These are phyloP conservation scores for Myxozyma vanderwaltii DNA, from an alignment of 805 yeast genomes.

Conservation along the genomic window DNA sequence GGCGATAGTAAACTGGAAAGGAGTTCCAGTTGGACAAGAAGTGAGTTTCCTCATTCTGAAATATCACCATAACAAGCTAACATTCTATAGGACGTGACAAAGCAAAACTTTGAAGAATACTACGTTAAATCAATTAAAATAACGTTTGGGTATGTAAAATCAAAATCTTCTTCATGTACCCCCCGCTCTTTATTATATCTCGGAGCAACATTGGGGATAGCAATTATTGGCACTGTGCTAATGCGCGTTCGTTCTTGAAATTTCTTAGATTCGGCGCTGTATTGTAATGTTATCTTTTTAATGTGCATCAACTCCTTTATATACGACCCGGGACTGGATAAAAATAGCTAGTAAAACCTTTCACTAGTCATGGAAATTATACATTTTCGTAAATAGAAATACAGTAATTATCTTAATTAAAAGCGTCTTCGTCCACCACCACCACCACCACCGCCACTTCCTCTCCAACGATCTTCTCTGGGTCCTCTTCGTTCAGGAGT, in stretches of 20 bases:
- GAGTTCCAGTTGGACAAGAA: conserved; percentile 95
- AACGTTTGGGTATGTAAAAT: conserved; percentile 65
- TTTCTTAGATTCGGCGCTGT: conserved; percentile 74
- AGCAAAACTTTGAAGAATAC: conserved; percentile 82
- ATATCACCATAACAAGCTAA: neutral
- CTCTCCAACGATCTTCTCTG: conserved; percentile 1
- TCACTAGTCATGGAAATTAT: neutral
- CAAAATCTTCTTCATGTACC: neutral
- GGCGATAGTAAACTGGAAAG: conserved; percentile 74
- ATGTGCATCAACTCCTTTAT: no score
- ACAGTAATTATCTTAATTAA: neutral
- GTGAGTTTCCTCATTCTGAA: neutral
- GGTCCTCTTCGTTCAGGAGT: conserved; percentile 6
- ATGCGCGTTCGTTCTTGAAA: conserved; percentile 16
- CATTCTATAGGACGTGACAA: conserved; percentile 61
- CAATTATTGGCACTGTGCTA: conserved; percentile 18
- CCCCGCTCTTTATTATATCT: neutral
- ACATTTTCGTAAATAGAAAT: neutral
- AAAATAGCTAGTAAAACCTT: neutral
- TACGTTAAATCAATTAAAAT: conserved; percentile 86
- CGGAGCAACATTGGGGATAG: conserved; percentile 6
- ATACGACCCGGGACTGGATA: no score
- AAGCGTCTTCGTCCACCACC: neutral
- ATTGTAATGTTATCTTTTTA: conserved; percentile 48
- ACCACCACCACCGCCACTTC: conserved; percentile 2